Percentiles rank a stretch among this genome's conserved stretches.
phyloP scores from a whole-genome alignment of 352 stramenopile genomes.

The Globisporangium solare region DNA sequence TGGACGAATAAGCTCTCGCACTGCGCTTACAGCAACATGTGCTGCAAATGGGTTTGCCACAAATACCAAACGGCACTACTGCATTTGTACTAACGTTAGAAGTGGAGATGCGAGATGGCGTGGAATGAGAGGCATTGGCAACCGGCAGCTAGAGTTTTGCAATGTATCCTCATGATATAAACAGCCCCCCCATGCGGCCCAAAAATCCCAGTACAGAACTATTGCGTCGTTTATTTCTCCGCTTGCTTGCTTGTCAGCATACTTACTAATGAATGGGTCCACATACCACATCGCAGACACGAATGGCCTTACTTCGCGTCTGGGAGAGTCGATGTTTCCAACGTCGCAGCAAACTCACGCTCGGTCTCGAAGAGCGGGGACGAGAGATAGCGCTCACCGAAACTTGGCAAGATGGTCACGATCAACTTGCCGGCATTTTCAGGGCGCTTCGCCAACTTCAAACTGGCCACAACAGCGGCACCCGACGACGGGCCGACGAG shows the following conservation, averaged over 20 bases:
- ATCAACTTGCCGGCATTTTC: constrained; percentile 87
- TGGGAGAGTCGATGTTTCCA: constrained; percentile 46
- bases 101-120: too few relatives aligned
- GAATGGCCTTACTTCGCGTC: constrained; percentile 12
- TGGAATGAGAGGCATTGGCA: too few relatives aligned
- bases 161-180: too few relatives aligned
- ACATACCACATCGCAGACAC: background rate
- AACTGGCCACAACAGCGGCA: constrained; percentile 76
- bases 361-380: constrained; percentile 78
- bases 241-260: constrained; percentile 1
- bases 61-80: too few relatives aligned
- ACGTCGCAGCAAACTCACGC: constrained; percentile 61
- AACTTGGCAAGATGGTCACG: constrained; percentile 88
- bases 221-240: too few relatives aligned
- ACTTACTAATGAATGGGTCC: constrained; percentile 1
- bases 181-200: too few relatives aligned
- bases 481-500: constrained; percentile 85
- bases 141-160: too few relatives aligned
- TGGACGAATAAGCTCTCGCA: too few relatives aligned
- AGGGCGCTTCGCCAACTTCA: constrained; percentile 76
- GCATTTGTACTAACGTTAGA: too few relatives aligned
- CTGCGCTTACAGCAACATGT: too few relatives aligned
- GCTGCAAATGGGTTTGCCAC: too few relatives aligned
- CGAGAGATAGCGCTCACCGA: constrained; percentile 87
- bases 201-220: too few relatives aligned